phyloP scores from a whole-genome alignment of 2,329 filamentous ascomycete species.

The Stenocarpella maydis region DNA sequence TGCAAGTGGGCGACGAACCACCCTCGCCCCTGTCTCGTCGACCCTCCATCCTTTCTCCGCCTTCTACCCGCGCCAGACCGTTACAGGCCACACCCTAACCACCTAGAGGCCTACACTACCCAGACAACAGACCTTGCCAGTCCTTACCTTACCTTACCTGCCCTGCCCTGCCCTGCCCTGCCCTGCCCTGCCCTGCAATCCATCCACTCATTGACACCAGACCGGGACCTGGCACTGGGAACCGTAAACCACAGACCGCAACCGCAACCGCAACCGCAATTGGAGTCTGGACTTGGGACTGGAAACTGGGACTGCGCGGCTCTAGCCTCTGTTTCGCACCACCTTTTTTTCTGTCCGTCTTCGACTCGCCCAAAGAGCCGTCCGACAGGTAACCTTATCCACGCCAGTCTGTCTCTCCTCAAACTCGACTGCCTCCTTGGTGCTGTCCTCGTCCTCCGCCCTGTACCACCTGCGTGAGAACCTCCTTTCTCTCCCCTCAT shows the following conservation, averaged over 20 bases:
- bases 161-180: neutral
- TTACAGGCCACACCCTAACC: no score
- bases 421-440: slow-evolving; percentile 16
- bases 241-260: no score
- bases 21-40: slow-evolving; percentile 23
- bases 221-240: slow-evolving; percentile 19
- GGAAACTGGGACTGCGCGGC: slow-evolving; percentile 22
- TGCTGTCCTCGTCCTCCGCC: slow-evolving; percentile 6
- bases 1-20: slow-evolving; percentile 29
- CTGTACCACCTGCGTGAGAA: slow-evolving; percentile 26
- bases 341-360: slow-evolving; percentile 34
- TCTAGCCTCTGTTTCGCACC: slow-evolving; percentile 33
- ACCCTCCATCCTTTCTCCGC: slow-evolving; percentile 32
- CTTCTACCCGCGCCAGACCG: slow-evolving; percentile 13
- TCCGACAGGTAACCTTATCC: slow-evolving; percentile 26
- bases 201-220: slow-evolving; percentile 17
- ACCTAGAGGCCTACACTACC: no score
- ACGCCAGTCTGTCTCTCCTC: slow-evolving; percentile 22
- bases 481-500: neutral
- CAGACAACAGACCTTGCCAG: neutral
- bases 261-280: neutral
- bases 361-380: slow-evolving; percentile 30
- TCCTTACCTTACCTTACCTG: neutral
- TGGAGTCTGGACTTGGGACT: neutral
- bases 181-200: neutral